Evolutionary conservation across 176 grass and related monocot species (phyloP), one percentile per base, ranked within the genome.

Genomic region (barley (Hordeum vulgare)): DNA sequence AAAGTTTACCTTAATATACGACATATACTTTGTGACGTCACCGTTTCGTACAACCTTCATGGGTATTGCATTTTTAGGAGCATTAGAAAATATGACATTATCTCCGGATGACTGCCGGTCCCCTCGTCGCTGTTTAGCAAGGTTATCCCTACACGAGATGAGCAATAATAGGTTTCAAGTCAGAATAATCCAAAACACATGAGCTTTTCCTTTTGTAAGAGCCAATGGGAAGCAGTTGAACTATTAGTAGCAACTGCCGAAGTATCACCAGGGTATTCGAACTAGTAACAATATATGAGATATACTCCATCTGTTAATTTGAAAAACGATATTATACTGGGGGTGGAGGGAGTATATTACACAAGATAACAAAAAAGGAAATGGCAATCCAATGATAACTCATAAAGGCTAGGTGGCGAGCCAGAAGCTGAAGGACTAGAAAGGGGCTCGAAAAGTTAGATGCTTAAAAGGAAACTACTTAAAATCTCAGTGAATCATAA

Each of bases 1-100:
- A 20, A 61, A 69, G 25, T 20, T 89, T 31, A 89, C 88, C 83
- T 85, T 85, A 71, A 89, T 89, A 85, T 81, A 89, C 64, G 88
- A 89, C 88, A 89, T 81, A 65, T 71, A 89, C 80, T 89, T 85
- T 63, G 72, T 40, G 68, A 59, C 68, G 21, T 81, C 88, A 28
- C 72, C 62, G 57, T 74, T 85, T 51, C 61, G 49, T 8, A 81
- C 35, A 58, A 77, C 40, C 31, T 81, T 81, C 25, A 68, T 26
- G 45, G 51, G 71, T 13, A 56, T 33, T 64, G 76, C 41, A 21
- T 57, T 80, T 13, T 80, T 85, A 54, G 31, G 66, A 23, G 66
- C 9, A 42, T 47, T 54, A 58, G 36, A 73, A 62, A 33, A 65
- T 31, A 63, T 56, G 27, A 18, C 9, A 64, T 56, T 67, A 77